phyloP scores from a whole-genome alignment of 2,329 filamentous ascomycete genomes.

The Periconia sp. region DNA sequence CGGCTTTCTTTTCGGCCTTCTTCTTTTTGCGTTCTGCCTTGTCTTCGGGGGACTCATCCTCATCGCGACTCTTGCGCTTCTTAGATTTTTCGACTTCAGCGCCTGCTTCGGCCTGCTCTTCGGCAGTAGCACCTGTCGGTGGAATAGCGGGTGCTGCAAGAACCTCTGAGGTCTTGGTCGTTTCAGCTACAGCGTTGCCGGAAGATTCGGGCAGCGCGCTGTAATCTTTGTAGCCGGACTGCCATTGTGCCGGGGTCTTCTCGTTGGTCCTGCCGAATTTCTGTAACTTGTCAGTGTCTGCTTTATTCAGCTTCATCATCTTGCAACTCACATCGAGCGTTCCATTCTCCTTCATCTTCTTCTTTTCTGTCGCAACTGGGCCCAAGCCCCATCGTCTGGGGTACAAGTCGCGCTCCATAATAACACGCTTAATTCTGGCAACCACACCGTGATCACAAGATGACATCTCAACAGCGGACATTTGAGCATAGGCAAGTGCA shows the following conservation, averaged over 20 bases:
- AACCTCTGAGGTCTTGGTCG: conserved; percentile 37
- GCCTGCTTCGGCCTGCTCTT: conserved; percentile 20
- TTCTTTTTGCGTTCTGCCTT: conserved; percentile 58
- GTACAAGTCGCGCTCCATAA: conserved; percentile 99
- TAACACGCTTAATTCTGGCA: conserved; percentile 98
- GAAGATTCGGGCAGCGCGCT: conserved; percentile 28
- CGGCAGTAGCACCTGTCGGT: conserved; percentile 26
- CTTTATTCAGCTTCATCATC: neutral
- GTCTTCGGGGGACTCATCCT: conserved; percentile 48
- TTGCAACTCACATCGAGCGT: conserved; percentile 74
- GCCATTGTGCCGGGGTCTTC: conserved; percentile 91
- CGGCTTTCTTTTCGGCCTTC: conserved; percentile 65
- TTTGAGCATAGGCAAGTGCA: conserved; percentile 91
- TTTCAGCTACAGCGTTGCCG: conserved; percentile 30
- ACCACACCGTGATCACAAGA: conserved; percentile 97
- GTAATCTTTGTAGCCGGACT: conserved; percentile 85
- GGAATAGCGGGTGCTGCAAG: conserved; percentile 39
- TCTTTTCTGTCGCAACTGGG: conserved; percentile 92
- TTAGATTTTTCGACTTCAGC: conserved; percentile 32
- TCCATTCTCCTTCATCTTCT: conserved; percentile 98
- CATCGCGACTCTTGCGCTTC: conserved; percentile 52
- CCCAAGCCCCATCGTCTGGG: conserved; percentile 95
- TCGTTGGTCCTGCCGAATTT: conserved; percentile 95
- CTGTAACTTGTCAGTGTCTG: conserved; percentile 45
- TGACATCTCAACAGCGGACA: conserved; percentile 96